Conservation (phyloP, 2,329 filamentous ascomycete genomes). For the Talaromyces atroroseus region DNA sequence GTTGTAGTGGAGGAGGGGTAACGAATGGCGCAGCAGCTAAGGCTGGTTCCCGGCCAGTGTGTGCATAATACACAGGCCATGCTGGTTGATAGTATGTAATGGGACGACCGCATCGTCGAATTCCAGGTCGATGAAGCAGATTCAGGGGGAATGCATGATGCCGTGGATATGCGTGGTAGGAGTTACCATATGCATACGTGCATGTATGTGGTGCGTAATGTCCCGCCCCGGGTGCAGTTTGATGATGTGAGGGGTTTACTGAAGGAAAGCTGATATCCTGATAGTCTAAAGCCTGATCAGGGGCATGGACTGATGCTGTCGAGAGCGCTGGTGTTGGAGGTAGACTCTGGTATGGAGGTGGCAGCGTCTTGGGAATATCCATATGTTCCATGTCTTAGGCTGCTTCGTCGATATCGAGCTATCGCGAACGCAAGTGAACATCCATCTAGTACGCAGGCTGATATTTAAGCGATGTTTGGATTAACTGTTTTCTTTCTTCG, state of each 20-base stretch:
- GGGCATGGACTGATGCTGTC: neutral
- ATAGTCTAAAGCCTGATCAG: neutral
- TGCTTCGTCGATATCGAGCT: neutral
- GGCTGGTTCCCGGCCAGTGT: neutral
- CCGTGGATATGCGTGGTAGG: neutral
- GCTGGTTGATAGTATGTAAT: neutral
- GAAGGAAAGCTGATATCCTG: neutral
- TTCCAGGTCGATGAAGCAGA: neutral
- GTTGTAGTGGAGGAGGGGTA: neutral
- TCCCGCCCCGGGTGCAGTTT: neutral
- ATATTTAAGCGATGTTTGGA: neutral
- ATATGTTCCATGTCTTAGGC: constrained; percentile 2
- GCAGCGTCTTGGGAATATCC: constrained; percentile 1
- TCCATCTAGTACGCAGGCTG: neutral
- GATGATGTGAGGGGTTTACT: neutral
- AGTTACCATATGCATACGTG: neutral
- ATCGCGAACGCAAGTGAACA: neutral
- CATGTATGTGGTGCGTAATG: neutral
- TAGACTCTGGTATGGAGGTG: constrained; percentile 11
- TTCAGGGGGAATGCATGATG: constrained; percentile 1
- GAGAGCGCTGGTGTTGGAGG: constrained; percentile 7
- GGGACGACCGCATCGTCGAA: neutral
- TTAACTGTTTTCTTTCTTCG: neutral
- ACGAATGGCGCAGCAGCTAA: neutral
- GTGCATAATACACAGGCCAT: neutral